phyloP scores from a whole-genome alignment of 768 basidiomycete genomes.

The Favolaschia claudopus region DNA sequence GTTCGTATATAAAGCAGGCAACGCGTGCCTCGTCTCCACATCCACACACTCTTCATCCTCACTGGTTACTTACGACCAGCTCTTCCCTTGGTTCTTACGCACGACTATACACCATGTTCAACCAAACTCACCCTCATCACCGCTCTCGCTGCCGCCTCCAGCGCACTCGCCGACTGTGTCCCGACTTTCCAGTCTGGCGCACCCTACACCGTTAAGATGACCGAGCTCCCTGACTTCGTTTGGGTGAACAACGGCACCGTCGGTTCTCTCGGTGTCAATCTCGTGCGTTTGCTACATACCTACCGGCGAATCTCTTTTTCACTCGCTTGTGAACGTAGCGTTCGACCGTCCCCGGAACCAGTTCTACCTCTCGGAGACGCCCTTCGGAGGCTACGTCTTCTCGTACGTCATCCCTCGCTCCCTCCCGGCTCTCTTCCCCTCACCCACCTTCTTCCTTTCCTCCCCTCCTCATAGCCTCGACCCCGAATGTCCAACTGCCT shows the following conservation, averaged over 20 bases:
- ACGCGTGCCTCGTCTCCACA: too few species aligned
- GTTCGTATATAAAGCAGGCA: too few species aligned
- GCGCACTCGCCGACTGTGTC: slow-evolving; percentile 7
- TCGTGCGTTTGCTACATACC: background rate
- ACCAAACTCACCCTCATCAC: slow-evolving; percentile 2
- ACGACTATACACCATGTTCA: background rate
- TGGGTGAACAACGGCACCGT: slow-evolving; percentile 5
- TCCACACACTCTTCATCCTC: too few species aligned
- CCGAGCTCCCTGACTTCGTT: background rate
- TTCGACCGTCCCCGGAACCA: slow-evolving; percentile 1
- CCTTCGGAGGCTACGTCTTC: slow-evolving; percentile 1
- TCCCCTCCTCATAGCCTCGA: background rate
- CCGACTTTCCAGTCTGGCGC: background rate
- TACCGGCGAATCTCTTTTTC: background rate
- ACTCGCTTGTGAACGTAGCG: background rate
- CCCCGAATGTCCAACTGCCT: background rate
- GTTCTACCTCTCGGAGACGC: background rate
- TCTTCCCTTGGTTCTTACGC: too few species aligned
- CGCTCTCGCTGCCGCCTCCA: background rate
- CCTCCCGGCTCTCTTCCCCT: too few species aligned
- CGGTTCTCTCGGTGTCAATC: slow-evolving; percentile 6
- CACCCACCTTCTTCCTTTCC: background rate
- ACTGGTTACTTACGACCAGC: too few species aligned
- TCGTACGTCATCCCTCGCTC: background rate
- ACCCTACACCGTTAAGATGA: slow-evolving; percentile 5